Evolutionary conservation across 257 asterid species (phyloP).

Genomic region (Capsicum rhomboideum): DNA sequence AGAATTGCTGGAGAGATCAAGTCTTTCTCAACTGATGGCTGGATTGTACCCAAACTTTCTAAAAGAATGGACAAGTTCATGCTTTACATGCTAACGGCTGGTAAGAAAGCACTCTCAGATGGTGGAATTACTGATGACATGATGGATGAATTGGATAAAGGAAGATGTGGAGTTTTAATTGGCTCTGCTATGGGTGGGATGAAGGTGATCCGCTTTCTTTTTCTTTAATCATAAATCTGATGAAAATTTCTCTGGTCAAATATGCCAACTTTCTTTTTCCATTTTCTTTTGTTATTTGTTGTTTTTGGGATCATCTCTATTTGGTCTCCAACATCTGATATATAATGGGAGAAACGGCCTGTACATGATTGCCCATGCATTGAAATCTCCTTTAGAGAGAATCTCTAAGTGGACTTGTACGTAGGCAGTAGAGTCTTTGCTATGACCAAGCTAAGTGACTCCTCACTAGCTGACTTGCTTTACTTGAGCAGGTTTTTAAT

Average conservation of each 20-base stretch:
- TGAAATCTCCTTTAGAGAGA: not conserved
- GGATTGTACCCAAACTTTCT: slow-evolving; percentile 89
- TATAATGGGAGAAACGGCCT: not conserved
- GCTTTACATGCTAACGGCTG: slow-evolving; percentile 96
- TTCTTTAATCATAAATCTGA: not conserved
- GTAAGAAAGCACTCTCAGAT: slow-evolving; percentile 90
- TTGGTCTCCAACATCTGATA: not conserved
- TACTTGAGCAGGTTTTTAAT: slow-evolving; percentile 61
- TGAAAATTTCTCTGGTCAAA: not conserved
- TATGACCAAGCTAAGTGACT: not conserved
- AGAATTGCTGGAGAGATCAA: slow-evolving; percentile 98
- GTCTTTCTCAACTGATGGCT: slow-evolving; percentile 82
- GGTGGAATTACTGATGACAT: slow-evolving; percentile 73
- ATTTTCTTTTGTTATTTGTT: not conserved
- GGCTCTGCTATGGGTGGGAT: slow-evolving; percentile 99
- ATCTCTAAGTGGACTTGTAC: not conserved
- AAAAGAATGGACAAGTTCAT: slow-evolving; percentile 92
- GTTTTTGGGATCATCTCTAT: not conserved
- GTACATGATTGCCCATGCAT: not conserved
- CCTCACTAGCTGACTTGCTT: not conserved
- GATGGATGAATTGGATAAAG: slow-evolving; percentile 63
- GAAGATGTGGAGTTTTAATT: slow-evolving; percentile 79
- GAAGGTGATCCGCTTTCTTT: slow-evolving; percentile 44
- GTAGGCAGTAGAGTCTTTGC: not conserved
- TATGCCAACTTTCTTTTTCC: not conserved